A percentile compares a stretch with the other conserved stretches of the same genome.
phyloP scores from a whole-genome alignment of 768 basidiomycete species.

The Leccinum fibrillosum region DNA sequence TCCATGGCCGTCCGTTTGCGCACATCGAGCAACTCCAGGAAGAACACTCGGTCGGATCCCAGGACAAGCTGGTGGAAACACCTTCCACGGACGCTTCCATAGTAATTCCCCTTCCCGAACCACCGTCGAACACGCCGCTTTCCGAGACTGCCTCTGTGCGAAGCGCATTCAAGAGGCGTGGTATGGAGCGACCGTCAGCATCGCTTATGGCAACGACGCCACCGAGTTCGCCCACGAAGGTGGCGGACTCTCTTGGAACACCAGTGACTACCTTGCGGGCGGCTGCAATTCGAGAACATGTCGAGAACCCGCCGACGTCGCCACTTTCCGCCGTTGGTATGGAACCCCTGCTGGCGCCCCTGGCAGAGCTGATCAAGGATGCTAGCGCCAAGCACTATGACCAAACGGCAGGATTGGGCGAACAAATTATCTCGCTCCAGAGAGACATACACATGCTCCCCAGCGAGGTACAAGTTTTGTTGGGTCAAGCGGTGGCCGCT shows the following conservation, averaged over 20 bases:
- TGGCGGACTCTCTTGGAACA: background rate
- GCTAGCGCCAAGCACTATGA: slow-evolving; percentile 35
- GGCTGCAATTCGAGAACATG: slow-evolving; percentile 18
- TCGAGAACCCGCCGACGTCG: slow-evolving; percentile 14
- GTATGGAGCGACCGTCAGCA: background rate
- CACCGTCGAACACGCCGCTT: slow-evolving; percentile 3
- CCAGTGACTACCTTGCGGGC: slow-evolving; percentile 9
- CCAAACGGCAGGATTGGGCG: slow-evolving; percentile 31
- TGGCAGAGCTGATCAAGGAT: slow-evolving; percentile 34
- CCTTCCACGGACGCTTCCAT: slow-evolving; percentile 23
- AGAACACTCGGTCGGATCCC: background rate
- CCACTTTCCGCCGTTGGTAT: slow-evolving; percentile 4
- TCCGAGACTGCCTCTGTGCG: slow-evolving; percentile 16
- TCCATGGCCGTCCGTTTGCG: slow-evolving; percentile 17
- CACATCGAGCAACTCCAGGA: slow-evolving; percentile 24
- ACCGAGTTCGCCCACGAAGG: slow-evolving; percentile 8
- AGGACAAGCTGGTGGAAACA: slow-evolving; percentile 4
- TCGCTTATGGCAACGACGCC: slow-evolving; percentile 4
- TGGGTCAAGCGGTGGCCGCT: slow-evolving; percentile 8
- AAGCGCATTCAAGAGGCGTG: slow-evolving; percentile 23
- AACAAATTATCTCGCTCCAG: slow-evolving; percentile 34
- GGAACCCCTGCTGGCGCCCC: too few relatives aligned
- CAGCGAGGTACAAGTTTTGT: slow-evolving; percentile 20
- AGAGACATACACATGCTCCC: slow-evolving; percentile 30
- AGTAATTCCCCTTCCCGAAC: slow-evolving; percentile 22